Conservation (phyloP, 2,329 filamentous ascomycete species). For the Fusarium oxysporum region DNA sequence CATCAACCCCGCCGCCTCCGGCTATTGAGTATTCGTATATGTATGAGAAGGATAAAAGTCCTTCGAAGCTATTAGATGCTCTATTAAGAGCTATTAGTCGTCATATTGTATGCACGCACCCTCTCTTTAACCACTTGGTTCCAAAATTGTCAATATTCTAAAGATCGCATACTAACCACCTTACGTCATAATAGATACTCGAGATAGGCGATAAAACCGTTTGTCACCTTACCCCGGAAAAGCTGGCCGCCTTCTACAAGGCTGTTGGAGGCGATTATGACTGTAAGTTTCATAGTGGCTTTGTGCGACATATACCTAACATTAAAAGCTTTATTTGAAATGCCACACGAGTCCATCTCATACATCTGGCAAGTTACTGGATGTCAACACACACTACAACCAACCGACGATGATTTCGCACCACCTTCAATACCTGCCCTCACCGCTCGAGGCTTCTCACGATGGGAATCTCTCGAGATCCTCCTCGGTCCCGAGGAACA, state of each 20-base stretch:
- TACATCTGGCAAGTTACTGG: constrained; percentile 94
- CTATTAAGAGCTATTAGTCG: constrained; percentile 75
- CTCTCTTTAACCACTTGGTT: not conserved
- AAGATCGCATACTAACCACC: constrained; percentile 32
- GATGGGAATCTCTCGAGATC: constrained; percentile 94
- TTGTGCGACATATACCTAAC: constrained; percentile 5
- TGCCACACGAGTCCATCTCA: constrained; percentile 79
- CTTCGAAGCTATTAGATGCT: constrained; percentile 74
- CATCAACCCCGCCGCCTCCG: constrained; percentile 43
- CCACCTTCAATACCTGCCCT: constrained; percentile 84
- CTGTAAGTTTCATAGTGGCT: constrained; percentile 53
- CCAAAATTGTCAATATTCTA: not conserved
- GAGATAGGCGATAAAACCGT: constrained; percentile 69
- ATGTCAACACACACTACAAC: constrained; percentile 88
- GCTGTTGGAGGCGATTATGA: constrained; percentile 81
- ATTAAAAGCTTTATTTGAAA: constrained; percentile 77
- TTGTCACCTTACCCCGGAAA: constrained; percentile 69
- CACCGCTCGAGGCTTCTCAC: constrained; percentile 85
- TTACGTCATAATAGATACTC: constrained; percentile 56
- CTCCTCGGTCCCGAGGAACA: constrained; percentile 90
- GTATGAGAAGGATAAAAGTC: constrained; percentile 74
- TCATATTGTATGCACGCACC: constrained; percentile 70
- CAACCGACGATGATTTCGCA: constrained; percentile 77
- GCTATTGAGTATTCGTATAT: constrained; percentile 71
- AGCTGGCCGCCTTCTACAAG: constrained; percentile 82